Conservation (phyloP, 2,329 filamentous ascomycete species). For the Exutisphaerella laricina region DNA sequence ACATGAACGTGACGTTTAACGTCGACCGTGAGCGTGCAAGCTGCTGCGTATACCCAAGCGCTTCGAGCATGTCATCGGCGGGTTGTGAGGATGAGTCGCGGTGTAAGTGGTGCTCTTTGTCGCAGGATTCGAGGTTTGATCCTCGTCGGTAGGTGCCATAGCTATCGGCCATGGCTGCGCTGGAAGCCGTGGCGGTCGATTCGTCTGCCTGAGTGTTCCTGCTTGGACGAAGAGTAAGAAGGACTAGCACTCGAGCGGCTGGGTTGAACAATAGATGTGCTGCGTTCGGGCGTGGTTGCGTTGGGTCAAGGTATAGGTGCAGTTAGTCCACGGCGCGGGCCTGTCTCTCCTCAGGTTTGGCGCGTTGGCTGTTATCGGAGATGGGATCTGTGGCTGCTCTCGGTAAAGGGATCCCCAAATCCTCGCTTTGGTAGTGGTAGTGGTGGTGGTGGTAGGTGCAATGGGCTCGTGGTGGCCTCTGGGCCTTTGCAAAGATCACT, state of each 20-base stretch:
- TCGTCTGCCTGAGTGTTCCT: slow-evolving; percentile 4
- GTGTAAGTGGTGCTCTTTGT: slow-evolving; percentile 9
- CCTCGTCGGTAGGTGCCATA: slow-evolving; percentile 14
- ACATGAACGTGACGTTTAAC: slow-evolving; percentile 67
- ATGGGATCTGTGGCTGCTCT: slow-evolving; percentile 3
- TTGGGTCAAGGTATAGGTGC: slow-evolving; percentile 9
- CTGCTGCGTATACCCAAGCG: slow-evolving; percentile 62
- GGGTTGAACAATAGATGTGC: slow-evolving; percentile 7
- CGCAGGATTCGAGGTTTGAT: slow-evolving; percentile 9
- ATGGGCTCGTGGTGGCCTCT: slow-evolving; percentile 2
- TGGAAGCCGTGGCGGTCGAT: slow-evolving; percentile 6
- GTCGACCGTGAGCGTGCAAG: slow-evolving; percentile 60
- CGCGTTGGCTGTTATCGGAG: slow-evolving; percentile 9
- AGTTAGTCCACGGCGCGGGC: slow-evolving; percentile 6
- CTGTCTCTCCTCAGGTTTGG: too few relatives aligned
- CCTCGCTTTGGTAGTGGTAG: slow-evolving; percentile 5
- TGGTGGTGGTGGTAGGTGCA: slow-evolving; percentile 5
- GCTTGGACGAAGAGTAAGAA: slow-evolving; percentile 12
- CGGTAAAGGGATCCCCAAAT: slow-evolving; percentile 4
- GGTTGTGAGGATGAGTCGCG: slow-evolving; percentile 29
- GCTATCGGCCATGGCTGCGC: slow-evolving; percentile 13
- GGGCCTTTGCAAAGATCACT: slow-evolving; percentile 1
- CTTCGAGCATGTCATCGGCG: slow-evolving; percentile 58
- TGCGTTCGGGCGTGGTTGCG: slow-evolving; percentile 12
- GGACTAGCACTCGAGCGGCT: slow-evolving; percentile 7